These are phyloP conservation scores for Phtheirospermum japonicum DNA, from an alignment of 257 asterid genomes.

Conservation along the genomic window DNA sequence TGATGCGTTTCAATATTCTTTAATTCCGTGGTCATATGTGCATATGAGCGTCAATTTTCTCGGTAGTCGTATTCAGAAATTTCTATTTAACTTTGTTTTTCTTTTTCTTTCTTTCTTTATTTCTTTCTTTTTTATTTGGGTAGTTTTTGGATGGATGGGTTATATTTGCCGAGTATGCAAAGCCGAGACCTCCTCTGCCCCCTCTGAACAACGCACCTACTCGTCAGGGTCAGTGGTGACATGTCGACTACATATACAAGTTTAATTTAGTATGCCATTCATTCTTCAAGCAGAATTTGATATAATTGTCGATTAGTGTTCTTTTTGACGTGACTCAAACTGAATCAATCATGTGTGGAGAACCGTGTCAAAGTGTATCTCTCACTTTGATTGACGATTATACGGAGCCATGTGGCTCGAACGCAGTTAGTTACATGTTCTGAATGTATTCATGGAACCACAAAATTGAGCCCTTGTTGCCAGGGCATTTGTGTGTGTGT, in stretches of 20 bases:
- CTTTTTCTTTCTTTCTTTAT: no score
- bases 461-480: neutral
- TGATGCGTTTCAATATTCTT: no score
- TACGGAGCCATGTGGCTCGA: neutral
- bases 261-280: neutral
- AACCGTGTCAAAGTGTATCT: slow-evolving; percentile 4
- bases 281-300: slow-evolving; percentile 10
- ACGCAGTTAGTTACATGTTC: neutral
- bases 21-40: no score
- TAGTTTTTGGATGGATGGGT: slow-evolving; percentile 89
- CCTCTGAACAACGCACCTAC: slow-evolving; percentile 34
- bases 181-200: slow-evolving; percentile 57
- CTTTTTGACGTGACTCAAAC: slow-evolving; percentile 2
- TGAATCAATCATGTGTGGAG: neutral
- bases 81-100: neutral
- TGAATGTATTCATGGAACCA: neutral
- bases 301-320: slow-evolving; percentile 11
- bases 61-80: neutral
- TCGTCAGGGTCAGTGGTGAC: slow-evolving; percentile 31
- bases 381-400: neutral
- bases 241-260: neutral
- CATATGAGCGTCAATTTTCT: neutral
- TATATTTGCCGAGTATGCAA: slow-evolving; percentile 80
- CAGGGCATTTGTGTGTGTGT: neutral
- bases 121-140: slow-evolving; percentile 29